phyloP scores from a whole-genome alignment of 305 asterid genomes.

The Salvia sclarea region DNA sequence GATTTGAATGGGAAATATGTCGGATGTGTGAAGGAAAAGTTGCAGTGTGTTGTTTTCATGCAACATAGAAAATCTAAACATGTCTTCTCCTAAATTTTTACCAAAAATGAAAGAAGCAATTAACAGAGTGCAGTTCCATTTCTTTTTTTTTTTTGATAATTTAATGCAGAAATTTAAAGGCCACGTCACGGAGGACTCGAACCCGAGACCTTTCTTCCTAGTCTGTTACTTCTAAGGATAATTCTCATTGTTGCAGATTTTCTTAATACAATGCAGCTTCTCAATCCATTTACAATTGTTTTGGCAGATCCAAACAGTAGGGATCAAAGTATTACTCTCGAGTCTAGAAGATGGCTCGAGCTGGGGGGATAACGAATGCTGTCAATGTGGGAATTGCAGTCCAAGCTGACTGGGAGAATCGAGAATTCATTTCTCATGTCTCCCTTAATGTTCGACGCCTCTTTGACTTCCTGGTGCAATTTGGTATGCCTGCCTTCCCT shows the following conservation, averaged over 20 bases:
- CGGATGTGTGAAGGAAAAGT: not conserved
- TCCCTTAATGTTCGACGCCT: slow-evolving; percentile 92
- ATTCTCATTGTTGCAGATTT: not conserved
- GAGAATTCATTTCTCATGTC: slow-evolving; percentile 88
- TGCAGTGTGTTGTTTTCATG: not conserved
- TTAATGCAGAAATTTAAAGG: no score
- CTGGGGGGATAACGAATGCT: slow-evolving; percentile 87
- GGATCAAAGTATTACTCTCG: not conserved
- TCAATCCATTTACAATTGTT: not conserved
- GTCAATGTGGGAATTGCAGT: slow-evolving; percentile 95
- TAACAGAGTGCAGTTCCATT: not conserved
- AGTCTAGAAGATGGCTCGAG: slow-evolving; percentile 60
- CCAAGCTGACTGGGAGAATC: slow-evolving; percentile 97
- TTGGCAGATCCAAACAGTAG: not conserved
- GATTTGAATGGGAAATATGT: not conserved
- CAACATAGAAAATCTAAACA: not conserved
- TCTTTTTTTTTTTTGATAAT: no score
- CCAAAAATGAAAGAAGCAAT: not conserved
- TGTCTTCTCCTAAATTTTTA: not conserved
- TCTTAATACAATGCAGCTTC: not conserved
- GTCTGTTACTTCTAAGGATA: not conserved
- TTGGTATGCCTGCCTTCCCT: slow-evolving; percentile 48
- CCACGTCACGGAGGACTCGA: no score
- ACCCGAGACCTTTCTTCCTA: no score
- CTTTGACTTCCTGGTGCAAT: slow-evolving; percentile 91